A percentile compares a stretch with the other conserved stretches of the same genome.
These are phyloP conservation scores for Vitis cinerea DNA, from an alignment of 164 flowering plant genomes.

Conservation along the genomic window DNA sequence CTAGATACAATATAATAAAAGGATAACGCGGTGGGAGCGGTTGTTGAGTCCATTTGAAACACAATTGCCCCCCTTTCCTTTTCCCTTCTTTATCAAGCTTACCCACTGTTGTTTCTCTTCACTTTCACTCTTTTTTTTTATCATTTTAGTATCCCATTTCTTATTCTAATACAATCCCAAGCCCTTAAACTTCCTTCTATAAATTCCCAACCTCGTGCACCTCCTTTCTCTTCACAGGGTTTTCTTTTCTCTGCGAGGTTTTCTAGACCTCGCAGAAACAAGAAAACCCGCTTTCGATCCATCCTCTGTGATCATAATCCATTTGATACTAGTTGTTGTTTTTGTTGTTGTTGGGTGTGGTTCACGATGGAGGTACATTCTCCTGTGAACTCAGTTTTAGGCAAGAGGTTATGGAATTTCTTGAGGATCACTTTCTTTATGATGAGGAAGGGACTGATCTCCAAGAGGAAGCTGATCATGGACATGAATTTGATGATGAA, in stretches of 20 bases:
- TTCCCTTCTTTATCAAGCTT: too few relatives aligned
- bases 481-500: conserved; percentile 55
- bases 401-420: conserved; percentile 51
- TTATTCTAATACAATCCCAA: too few relatives aligned
- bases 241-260: conserved; percentile 22
- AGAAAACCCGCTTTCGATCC: conserved; percentile 11
- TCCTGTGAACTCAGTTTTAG: conserved; percentile 24
- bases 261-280: conserved; percentile 18
- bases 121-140: not conserved
- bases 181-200: not conserved
- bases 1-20: too few relatives aligned
- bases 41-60: too few relatives aligned
- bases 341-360: not conserved
- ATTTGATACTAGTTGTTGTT: not conserved
- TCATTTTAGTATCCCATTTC: too few relatives aligned
- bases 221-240: conserved; percentile 11
- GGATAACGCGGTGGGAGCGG: too few relatives aligned
- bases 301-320: not conserved
- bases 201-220: not conserved
- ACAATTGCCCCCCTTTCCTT: too few relatives aligned
- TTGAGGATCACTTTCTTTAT: conserved; percentile 43
- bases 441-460: conserved; percentile 50
- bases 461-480: conserved; percentile 51
- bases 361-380: conserved; percentile 32
- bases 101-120: too few relatives aligned